phyloP scores from a whole-genome alignment of 2,329 filamentous ascomycete genomes.

The Cladosporium sp. region DNA sequence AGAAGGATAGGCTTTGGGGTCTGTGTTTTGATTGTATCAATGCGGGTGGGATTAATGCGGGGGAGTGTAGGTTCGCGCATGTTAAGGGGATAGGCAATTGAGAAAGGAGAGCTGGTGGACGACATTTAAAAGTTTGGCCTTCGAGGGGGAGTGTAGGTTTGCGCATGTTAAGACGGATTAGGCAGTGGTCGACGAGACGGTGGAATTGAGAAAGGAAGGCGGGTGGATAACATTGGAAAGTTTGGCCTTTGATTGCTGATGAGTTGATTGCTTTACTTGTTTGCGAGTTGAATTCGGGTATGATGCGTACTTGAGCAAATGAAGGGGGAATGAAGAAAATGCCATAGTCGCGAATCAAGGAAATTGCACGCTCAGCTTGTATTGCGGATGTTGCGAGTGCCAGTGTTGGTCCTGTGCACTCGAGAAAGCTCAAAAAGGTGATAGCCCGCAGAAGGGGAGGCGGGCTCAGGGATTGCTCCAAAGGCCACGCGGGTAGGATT shows the following conservation, averaged over 20 bases:
- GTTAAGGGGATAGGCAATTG: conserved; percentile 18
- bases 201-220: too few relatives aligned
- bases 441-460: too few relatives aligned
- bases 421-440: background rate
- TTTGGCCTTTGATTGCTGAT: background rate
- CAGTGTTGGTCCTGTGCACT: too few relatives aligned
- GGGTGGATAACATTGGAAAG: too few relatives aligned
- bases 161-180: conserved; percentile 23
- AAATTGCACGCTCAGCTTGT: background rate
- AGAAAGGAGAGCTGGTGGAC: too few relatives aligned
- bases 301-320: background rate
- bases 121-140: too few relatives aligned
- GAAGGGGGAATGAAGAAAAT: too few relatives aligned
- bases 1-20: conserved; percentile 27
- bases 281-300: conserved; percentile 1
- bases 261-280: background rate
- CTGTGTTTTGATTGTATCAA: conserved; percentile 30
- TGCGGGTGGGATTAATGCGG: conserved; percentile 16
- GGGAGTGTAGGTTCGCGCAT: conserved; percentile 27
- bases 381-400: too few relatives aligned
- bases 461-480: background rate
- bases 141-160: conserved; percentile 22
- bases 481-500: background rate
- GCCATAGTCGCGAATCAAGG: too few relatives aligned
- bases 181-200: background rate